phyloP scores from a whole-genome alignment of 768 basidiomycete species.

The Boletus sp. region DNA sequence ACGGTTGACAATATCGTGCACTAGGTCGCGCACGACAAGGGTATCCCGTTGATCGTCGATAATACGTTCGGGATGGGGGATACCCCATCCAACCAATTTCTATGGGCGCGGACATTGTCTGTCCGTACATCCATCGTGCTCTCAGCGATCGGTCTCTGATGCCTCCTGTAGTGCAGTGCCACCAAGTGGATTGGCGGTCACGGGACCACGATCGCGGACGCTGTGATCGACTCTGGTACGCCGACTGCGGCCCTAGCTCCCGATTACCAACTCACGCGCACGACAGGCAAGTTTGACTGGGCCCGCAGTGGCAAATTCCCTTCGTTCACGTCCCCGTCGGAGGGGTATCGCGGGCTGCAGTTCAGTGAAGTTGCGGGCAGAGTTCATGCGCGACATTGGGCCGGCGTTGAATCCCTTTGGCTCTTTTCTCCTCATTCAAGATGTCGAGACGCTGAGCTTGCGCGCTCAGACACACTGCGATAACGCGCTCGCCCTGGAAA shows the following conservation, averaged over 20 bases:
- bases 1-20: not conserved
- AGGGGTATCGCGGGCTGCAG: conserved; percentile 14
- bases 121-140: conserved; percentile 28
- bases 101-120: conserved; percentile 75
- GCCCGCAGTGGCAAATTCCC: too few species aligned
- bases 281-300: too few species aligned
- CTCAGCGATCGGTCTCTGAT: not conserved
- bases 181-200: too few species aligned
- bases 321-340: too few species aligned
- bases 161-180: too few species aligned
- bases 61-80: conserved; percentile 73
- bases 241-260: too few species aligned
- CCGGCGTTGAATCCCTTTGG: conserved; percentile 66
- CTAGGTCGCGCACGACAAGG: conserved; percentile 66
- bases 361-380: conserved; percentile 64
- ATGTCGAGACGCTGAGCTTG: conserved; percentile 31
- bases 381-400: conserved; percentile 67
- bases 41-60: conserved; percentile 76
- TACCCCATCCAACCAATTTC: conserved; percentile 72
- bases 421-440: conserved; percentile 28
- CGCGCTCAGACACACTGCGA: too few species aligned
- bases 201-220: too few species aligned
- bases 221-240: too few species aligned
- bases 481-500: conserved; percentile 61
- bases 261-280: not conserved